Conservation (phyloP, 192 early-diverging fungal species). For the Powellomyces hirtus region DNA sequence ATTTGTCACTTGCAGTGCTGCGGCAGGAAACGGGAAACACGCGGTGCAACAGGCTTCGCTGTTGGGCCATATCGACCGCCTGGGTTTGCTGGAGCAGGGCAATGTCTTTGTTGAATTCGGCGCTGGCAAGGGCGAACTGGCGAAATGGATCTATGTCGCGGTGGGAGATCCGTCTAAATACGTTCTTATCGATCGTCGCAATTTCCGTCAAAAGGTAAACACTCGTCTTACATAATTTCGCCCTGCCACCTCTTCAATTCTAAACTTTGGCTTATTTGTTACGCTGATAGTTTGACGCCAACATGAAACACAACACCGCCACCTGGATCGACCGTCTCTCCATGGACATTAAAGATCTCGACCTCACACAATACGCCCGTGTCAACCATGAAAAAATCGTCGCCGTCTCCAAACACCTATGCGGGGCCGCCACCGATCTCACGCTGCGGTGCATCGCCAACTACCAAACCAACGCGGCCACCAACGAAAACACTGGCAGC, state of each 20-base stretch:
- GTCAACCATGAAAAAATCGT: constrained; percentile 55
- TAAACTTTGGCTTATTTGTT: no score
- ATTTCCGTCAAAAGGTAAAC: constrained; percentile 65
- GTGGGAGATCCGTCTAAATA: constrained; percentile 46
- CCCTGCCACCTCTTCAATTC: no score
- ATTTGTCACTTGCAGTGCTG: neutral
- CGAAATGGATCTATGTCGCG: constrained; percentile 34
- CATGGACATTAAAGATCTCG: constrained; percentile 87
- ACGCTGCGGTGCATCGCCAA: constrained; percentile 67
- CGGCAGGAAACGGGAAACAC: constrained; percentile 45
- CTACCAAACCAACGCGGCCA: neutral
- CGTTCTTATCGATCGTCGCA: constrained; percentile 75
- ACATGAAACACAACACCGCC: neutral
- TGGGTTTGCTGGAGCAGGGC: constrained; percentile 51
- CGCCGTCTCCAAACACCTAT: constrained; percentile 84
- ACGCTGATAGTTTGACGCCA: constrained; percentile 6
- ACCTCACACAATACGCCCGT: constrained; percentile 52
- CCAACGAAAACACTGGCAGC: neutral
- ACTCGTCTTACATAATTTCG: no score
- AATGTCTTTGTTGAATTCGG: constrained; percentile 73
- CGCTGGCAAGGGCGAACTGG: constrained; percentile 37
- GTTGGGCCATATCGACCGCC: constrained; percentile 68
- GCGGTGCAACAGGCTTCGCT: constrained; percentile 73
- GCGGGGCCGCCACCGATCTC: constrained; percentile 86
- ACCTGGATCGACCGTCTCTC: constrained; percentile 48